phyloP scores from a whole-genome alignment of 768 basidiomycete species.

The Tricholoma sp. region DNA sequence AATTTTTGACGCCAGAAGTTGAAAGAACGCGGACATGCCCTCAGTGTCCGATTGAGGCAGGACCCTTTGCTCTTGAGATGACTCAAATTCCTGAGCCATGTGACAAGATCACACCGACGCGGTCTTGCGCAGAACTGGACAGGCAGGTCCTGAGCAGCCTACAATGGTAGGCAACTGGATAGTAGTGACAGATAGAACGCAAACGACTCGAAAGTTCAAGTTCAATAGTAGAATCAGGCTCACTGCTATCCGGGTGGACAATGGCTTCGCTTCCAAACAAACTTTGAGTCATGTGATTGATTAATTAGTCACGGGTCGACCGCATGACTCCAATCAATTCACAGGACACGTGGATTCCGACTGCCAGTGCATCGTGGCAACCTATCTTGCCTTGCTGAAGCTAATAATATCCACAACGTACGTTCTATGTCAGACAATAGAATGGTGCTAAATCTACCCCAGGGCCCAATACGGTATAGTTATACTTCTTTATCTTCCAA shows the following conservation, averaged over 20 bases:
- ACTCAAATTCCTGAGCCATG: slow-evolving; percentile 7
- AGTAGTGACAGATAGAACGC: neutral
- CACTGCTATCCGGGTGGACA: neutral
- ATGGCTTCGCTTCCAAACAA: slow-evolving; percentile 7
- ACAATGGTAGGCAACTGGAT: neutral
- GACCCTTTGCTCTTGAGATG: slow-evolving; percentile 9
- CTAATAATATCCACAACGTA: neutral
- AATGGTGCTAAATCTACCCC: neutral
- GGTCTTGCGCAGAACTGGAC: neutral
- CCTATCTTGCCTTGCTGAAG: neutral
- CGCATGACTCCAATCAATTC: too few relatives aligned
- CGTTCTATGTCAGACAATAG: neutral
- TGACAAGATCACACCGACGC: slow-evolving; percentile 1
- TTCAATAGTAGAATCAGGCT: neutral
- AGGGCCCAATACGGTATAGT: neutral
- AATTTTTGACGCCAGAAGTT: slow-evolving; percentile 14
- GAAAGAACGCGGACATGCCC: slow-evolving; percentile 7
- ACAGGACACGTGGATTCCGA: too few relatives aligned
- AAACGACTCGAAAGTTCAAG: neutral
- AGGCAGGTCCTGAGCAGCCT: slow-evolving; percentile 1
- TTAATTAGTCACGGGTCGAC: too few relatives aligned
- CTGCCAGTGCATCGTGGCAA: too few relatives aligned
- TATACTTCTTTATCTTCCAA: too few relatives aligned
- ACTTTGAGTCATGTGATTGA: slow-evolving; percentile 8
- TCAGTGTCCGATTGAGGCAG: slow-evolving; percentile 16